phyloP scores from a whole-genome alignment of 129 eudicot genomes.

The Lactuca sativa region DNA sequence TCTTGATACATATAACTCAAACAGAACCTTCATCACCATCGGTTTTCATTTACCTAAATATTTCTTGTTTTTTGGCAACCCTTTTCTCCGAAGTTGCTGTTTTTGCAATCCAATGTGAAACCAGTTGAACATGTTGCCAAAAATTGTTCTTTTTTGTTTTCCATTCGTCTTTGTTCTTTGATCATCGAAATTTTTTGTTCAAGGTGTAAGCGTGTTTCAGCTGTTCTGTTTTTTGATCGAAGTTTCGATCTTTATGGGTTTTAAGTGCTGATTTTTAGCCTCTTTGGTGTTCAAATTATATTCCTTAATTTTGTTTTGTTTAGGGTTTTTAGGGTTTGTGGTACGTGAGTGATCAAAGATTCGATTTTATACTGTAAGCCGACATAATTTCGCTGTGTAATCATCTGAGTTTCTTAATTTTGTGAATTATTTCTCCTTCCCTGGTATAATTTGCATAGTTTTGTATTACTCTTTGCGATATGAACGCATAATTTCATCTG shows the following conservation, averaged over 20 bases:
- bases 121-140: conserved; percentile 30
- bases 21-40: conserved; percentile 22
- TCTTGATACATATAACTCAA: conserved; percentile 30
- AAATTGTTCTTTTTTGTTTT: conserved; percentile 7
- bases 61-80: conserved; percentile 27
- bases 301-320: conserved; percentile 8
- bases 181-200: conserved; percentile 20
- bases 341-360: conserved; percentile 31
- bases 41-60: background rate
- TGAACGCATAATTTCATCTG: conserved; percentile 9
- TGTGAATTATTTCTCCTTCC: conserved; percentile 11
- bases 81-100: conserved; percentile 26
- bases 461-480: conserved; percentile 9
- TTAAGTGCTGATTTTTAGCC: conserved; percentile 17
- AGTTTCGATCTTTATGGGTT: conserved; percentile 31
- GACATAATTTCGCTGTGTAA: conserved; percentile 3
- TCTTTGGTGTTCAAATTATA: conserved; percentile 8
- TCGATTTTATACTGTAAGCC: conserved; percentile 15
- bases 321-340: conserved; percentile 35
- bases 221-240: conserved; percentile 20
- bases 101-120: conserved; percentile 41
- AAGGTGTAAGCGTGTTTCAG: conserved; percentile 22
- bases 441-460: conserved; percentile 19
- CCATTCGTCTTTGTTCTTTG: conserved; percentile 13
- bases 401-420: conserved; percentile 1